Evolutionary conservation across 2,329 filamentous ascomycete genomes (phyloP).

Genomic region (Penicillium sp.): DNA sequence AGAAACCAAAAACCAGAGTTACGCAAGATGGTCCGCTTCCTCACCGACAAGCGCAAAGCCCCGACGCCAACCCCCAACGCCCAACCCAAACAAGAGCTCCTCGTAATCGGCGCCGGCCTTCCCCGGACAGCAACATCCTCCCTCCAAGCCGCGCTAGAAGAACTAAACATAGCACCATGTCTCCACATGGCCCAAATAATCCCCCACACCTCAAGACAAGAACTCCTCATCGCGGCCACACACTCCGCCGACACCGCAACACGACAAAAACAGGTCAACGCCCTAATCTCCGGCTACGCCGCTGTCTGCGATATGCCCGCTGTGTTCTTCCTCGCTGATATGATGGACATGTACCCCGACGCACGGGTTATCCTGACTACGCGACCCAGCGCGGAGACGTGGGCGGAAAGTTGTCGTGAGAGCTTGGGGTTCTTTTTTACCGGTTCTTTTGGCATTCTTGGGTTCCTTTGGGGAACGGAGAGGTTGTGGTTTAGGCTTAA

Average conservation of each 20-base stretch:
- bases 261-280: conserved; percentile 7
- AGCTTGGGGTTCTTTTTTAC: conserved; percentile 6
- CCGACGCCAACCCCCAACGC: not conserved
- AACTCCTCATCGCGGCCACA: conserved; percentile 5
- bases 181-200: conserved; percentile 13
- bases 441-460: not conserved
- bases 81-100: not conserved
- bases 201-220: conserved; percentile 4
- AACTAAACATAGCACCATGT: conserved; percentile 5
- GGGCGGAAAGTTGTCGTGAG: conserved; percentile 2
- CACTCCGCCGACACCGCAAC: not conserved
- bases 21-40: conserved; percentile 7
- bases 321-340: conserved; percentile 5
- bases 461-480: conserved; percentile 4
- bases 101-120: conserved; percentile 13
- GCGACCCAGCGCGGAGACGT: conserved; percentile 1
- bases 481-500: conserved; percentile 6
- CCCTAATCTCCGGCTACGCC: conserved; percentile 7
- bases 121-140: conserved; percentile 13
- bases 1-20: not conserved
- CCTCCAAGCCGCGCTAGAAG: conserved; percentile 13
- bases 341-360: conserved; percentile 12
- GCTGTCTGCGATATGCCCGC: conserved; percentile 9
- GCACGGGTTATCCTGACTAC: conserved; percentile 3
- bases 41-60: conserved; percentile 4